Conservation (phyloP, 129 eudicot genomes). For the Lactuca saligna region DNA sequence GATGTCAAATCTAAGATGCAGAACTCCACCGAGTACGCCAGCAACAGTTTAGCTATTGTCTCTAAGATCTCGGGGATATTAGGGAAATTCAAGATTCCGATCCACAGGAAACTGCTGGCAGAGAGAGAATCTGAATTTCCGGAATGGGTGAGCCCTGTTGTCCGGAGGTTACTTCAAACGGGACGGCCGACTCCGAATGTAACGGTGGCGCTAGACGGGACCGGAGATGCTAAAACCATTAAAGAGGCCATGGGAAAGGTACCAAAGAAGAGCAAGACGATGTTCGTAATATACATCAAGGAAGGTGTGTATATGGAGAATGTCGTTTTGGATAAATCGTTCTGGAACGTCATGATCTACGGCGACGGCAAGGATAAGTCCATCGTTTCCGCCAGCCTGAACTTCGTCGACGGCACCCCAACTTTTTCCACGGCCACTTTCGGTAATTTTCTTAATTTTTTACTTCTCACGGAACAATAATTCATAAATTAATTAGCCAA, state of each 20-base stretch:
- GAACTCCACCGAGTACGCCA: slow-evolving; percentile 60
- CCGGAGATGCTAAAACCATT: slow-evolving; percentile 54
- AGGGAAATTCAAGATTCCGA: slow-evolving; percentile 43
- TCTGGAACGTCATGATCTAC: slow-evolving; percentile 74
- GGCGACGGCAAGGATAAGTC: slow-evolving; percentile 71
- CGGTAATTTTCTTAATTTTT: slow-evolving; percentile 34
- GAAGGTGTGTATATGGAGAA: slow-evolving; percentile 60
- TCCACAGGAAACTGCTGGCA: slow-evolving; percentile 53
- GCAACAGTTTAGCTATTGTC: slow-evolving; percentile 83
- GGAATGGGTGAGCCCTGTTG: slow-evolving; percentile 53
- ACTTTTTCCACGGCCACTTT: slow-evolving; percentile 76
- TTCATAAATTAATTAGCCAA: background rate
- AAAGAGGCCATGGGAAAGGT: slow-evolving; percentile 60
- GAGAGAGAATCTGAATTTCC: slow-evolving; percentile 37
- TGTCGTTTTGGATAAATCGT: slow-evolving; percentile 52
- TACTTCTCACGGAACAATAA: background rate
- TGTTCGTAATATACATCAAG: slow-evolving; percentile 67
- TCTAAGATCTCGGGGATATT: slow-evolving; percentile 48
- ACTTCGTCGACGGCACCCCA: slow-evolving; percentile 57
- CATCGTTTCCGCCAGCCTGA: slow-evolving; percentile 53
- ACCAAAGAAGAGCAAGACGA: slow-evolving; percentile 47
- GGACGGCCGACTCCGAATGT: slow-evolving; percentile 43
- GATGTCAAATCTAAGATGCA: slow-evolving; percentile 31
- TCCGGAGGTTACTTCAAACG: slow-evolving; percentile 56
- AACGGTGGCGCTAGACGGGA: slow-evolving; percentile 74